Conservation (phyloP, 169 alveolate genomes). For the Amoebophrya sp. region DNA sequence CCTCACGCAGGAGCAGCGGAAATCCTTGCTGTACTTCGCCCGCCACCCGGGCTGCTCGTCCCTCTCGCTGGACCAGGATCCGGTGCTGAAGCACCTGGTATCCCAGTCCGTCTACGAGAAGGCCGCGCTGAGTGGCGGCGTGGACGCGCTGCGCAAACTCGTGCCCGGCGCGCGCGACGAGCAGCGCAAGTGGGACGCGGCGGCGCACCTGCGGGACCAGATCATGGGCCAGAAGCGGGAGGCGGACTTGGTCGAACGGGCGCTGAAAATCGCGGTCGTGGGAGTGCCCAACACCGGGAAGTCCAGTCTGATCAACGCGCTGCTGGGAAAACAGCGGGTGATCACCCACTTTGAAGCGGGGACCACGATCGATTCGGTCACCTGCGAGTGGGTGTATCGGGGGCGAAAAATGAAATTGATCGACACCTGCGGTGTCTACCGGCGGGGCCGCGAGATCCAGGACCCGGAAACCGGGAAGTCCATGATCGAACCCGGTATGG, state of each 20-base stretch:
- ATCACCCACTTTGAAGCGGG: background rate
- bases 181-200: background rate
- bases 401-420: background rate
- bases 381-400: background rate
- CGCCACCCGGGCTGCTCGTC: background rate
- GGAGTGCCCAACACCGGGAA: conserved; percentile 71
- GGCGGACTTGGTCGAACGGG: conserved; percentile 11
- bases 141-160: background rate
- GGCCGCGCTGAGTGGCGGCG: background rate
- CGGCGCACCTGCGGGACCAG: background rate
- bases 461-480: background rate
- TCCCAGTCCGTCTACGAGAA: background rate
- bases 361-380: background rate
- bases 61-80: background rate
- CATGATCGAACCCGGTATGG: background rate
- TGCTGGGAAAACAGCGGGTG: conserved; percentile 38
- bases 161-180: background rate
- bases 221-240: background rate
- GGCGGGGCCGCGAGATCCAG: background rate
- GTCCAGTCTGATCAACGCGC: conserved; percentile 60
- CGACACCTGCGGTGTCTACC: conserved; percentile 5
- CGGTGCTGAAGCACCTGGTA: background rate
- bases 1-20: background rate
- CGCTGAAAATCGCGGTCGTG: conserved; percentile 45
- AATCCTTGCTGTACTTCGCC: background rate